A percentile compares a stretch with the other conserved stretches of the same genome.
These are phyloP conservation scores for Amanita pallidorosea DNA, from an alignment of 768 basidiomycete genomes.

Conservation along the genomic window DNA sequence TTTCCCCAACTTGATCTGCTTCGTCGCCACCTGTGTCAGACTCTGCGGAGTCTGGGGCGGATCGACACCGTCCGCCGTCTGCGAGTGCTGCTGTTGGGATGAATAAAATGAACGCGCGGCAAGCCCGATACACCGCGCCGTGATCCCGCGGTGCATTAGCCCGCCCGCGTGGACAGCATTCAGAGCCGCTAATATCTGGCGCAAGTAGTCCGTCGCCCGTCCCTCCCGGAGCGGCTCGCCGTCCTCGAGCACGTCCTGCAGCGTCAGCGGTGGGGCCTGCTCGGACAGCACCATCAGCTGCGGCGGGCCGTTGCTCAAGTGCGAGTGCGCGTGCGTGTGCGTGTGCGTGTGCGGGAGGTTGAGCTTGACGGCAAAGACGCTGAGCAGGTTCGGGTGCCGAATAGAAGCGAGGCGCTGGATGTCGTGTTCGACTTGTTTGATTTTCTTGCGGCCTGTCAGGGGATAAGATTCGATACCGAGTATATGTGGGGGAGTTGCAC, in stretches of 20 bases:
- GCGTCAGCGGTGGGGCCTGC: conserved; percentile 50
- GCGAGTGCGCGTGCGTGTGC: conserved; percentile 23
- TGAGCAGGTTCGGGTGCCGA: conserved; percentile 56
- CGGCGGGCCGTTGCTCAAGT: conserved; percentile 25
- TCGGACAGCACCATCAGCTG: conserved; percentile 64
- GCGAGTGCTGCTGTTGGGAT: too few relatives aligned
- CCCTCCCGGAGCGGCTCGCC: conserved; percentile 66
- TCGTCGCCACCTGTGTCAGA: conserved; percentile 24
- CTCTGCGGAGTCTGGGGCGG: too few relatives aligned
- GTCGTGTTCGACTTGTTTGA: conserved; percentile 55
- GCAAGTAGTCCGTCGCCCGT: conserved; percentile 66
- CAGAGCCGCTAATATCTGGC: conserved; percentile 61
- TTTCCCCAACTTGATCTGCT: conserved; percentile 65
- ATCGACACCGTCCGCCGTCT: too few relatives aligned
- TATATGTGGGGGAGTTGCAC: too few relatives aligned
- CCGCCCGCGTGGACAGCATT: conserved; percentile 55
- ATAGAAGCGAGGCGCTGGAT: conserved; percentile 49
- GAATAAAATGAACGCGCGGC: conserved; percentile 15
- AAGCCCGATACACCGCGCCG: conserved; percentile 50
- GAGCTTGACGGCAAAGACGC: conserved; percentile 58
- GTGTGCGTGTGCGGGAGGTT: conserved; percentile 30
- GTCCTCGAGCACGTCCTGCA: conserved; percentile 70
- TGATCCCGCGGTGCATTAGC: conserved; percentile 63
- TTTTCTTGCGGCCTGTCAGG: conserved; percentile 50
- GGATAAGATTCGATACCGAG: neutral